Percentiles rank a stretch among this genome's conserved stretches.
These are phyloP conservation scores for Orbilia brochopaga DNA, from an alignment of 2,329 filamentous ascomycete genomes.

Conservation along the genomic window DNA sequence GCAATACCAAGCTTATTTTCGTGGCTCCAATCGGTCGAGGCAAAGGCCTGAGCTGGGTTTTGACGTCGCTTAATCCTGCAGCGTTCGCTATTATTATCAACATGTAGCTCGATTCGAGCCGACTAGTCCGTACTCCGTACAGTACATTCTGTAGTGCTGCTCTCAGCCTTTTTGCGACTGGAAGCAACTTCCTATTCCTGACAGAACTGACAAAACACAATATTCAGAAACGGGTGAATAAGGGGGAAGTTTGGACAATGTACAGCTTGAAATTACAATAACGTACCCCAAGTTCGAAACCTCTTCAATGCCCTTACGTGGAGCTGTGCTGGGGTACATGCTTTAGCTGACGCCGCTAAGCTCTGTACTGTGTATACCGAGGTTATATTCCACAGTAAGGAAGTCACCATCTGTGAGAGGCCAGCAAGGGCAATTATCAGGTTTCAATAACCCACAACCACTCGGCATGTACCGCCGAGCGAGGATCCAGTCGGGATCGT, in stretches of 20 bases:
- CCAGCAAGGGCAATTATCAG: neutral
- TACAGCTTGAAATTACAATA: too few relatives aligned
- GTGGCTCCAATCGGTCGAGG: slow-evolving; percentile 51
- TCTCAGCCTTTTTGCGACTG: slow-evolving; percentile 37
- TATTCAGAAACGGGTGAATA: slow-evolving; percentile 7
- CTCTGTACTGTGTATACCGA: too few relatives aligned
- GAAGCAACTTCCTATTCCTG: slow-evolving; percentile 49
- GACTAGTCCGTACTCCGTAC: too few relatives aligned
- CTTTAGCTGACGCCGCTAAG: too few relatives aligned
- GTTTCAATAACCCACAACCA: neutral
- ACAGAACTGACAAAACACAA: slow-evolving; percentile 13
- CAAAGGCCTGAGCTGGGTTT: slow-evolving; percentile 38
- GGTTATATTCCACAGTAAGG: too few relatives aligned
- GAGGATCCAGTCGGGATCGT: slow-evolving; percentile 29
- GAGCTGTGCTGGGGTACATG: slow-evolving; percentile 15
- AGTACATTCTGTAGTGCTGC: too few relatives aligned
- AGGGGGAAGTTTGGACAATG: slow-evolving; percentile 14
- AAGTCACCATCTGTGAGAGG: too few relatives aligned
- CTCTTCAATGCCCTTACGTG: slow-evolving; percentile 8
- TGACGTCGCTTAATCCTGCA: slow-evolving; percentile 45
- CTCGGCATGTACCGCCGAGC: slow-evolving; percentile 47
- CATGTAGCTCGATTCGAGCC: slow-evolving; percentile 10
- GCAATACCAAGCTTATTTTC: slow-evolving; percentile 48
- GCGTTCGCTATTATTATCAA: slow-evolving; percentile 48
- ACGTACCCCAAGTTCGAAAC: too few relatives aligned